These are phyloP conservation scores for Sporothrix pallida DNA, from an alignment of 2,329 filamentous ascomycete species.

Conservation along the genomic window DNA sequence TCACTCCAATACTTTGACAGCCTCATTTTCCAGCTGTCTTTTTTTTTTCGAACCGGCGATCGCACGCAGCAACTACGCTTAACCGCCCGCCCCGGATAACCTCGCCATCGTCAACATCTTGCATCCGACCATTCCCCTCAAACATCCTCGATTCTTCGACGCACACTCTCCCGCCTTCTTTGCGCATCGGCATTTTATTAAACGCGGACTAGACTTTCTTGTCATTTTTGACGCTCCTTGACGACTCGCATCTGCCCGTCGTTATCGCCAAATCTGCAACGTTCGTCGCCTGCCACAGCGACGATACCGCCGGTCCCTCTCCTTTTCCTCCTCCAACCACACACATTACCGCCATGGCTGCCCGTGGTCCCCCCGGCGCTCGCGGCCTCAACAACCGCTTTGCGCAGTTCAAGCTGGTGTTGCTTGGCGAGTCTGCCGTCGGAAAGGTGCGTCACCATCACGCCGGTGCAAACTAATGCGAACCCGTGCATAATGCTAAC, in stretches of 20 bases:
- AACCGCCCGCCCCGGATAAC: neutral
- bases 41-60: neutral
- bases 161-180: too few relatives aligned
- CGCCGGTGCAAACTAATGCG: slow-evolving; percentile 6
- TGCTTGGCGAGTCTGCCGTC: slow-evolving; percentile 96
- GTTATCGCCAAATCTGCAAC: neutral
- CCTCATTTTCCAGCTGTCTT: neutral
- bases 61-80: neutral
- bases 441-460: slow-evolving; percentile 74
- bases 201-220: too few relatives aligned
- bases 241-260: slow-evolving; percentile 4
- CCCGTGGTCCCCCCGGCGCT: slow-evolving; percentile 70
- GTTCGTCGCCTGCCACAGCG: slow-evolving; percentile 5
- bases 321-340: neutral
- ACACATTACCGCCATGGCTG: slow-evolving; percentile 68
- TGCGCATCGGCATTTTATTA: too few relatives aligned
- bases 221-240: neutral
- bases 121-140: slow-evolving; percentile 7
- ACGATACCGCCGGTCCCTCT: neutral
- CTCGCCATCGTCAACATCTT: slow-evolving; percentile 6
- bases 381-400: slow-evolving; percentile 80
- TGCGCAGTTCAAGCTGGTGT: slow-evolving; percentile 98
- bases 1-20: neutral
- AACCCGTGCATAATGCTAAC: slow-evolving; percentile 1
- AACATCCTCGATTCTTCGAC: neutral